Conservation (phyloP, 192 early-diverging fungal genomes). For the Rhizoclosmatium sp. region DNA sequence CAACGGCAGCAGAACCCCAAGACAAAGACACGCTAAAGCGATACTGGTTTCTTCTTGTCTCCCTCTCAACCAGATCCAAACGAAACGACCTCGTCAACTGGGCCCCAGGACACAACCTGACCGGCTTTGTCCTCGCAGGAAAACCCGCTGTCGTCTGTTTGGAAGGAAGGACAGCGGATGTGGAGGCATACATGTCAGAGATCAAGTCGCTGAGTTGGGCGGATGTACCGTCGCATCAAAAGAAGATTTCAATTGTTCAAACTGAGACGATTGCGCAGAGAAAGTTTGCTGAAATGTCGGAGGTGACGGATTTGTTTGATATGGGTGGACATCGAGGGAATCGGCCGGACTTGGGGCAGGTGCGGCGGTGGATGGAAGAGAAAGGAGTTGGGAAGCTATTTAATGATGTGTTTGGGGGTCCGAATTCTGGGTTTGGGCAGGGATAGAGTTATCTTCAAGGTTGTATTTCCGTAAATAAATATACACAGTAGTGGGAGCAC, state of each 20-base stretch:
- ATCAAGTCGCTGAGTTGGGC: slow-evolving; percentile 28
- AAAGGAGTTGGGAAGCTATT: slow-evolving; percentile 10
- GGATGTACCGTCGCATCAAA: slow-evolving; percentile 24
- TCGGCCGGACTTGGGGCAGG: slow-evolving; percentile 27
- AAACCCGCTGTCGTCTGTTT: slow-evolving; percentile 20
- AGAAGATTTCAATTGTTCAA: slow-evolving; percentile 23
- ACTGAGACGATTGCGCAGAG: slow-evolving; percentile 9
- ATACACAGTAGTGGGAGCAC: not conserved
- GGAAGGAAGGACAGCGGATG: not conserved
- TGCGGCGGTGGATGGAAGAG: slow-evolving; percentile 19
- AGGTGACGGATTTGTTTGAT: slow-evolving; percentile 28
- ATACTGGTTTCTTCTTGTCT: slow-evolving; percentile 30
- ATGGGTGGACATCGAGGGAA: slow-evolving; percentile 23
- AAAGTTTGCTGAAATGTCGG: slow-evolving; percentile 21
- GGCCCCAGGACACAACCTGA: slow-evolving; percentile 12
- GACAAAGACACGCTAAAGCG: not conserved
- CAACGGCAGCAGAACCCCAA: too few species aligned
- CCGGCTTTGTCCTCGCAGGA: slow-evolving; percentile 27
- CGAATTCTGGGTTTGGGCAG: not conserved
- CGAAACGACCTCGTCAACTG: slow-evolving; percentile 22
- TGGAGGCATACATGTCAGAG: slow-evolving; percentile 26
- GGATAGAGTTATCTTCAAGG: not conserved
- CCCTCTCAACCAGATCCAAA: slow-evolving; percentile 8
- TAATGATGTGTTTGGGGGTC: slow-evolving; percentile 13
- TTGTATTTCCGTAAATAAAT: not conserved